Percentiles rank a stretch among this genome's conserved stretches.
Conservation (phyloP, 805 yeast species). For the Kazachstania viticola region DNA sequence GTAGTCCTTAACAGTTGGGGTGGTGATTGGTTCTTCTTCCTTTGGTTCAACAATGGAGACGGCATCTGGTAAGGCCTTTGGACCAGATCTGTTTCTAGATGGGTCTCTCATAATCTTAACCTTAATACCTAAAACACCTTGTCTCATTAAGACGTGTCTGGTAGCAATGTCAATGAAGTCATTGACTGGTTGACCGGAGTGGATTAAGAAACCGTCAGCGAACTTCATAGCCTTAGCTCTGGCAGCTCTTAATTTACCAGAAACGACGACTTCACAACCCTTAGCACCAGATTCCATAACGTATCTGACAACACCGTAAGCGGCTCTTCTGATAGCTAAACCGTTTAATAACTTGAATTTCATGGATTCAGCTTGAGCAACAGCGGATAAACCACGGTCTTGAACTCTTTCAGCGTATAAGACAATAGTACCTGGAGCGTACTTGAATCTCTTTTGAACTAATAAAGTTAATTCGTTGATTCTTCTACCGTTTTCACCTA, state of each 20-base stretch:
- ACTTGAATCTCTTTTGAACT: conserved; percentile 97
- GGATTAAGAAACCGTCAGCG: conserved; percentile 99
- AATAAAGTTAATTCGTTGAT: conserved; percentile 96
- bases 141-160: conserved; percentile 99
- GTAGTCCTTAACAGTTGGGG: conserved; percentile 78
- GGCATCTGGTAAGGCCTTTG: conserved; percentile 89
- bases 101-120: conserved; percentile 99
- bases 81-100: conserved; percentile 72
- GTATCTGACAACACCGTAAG: conserved; percentile 99
- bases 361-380: conserved; percentile 98
- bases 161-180: conserved; percentile 98
- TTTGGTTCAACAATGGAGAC: conserved; percentile 88
- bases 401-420: conserved; percentile 98
- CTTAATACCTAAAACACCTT: conserved; percentile 99
- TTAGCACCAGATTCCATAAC: conserved; percentile 99
- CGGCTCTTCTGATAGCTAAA: conserved; percentile 99
- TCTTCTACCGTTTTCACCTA: conserved; percentile 99
- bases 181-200: conserved; percentile 99
- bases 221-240: conserved; percentile 99
- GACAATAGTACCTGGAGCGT: conserved; percentile 84
- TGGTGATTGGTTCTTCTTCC: conserved; percentile 75
- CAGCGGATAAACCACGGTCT: conserved; percentile 98
- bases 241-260: conserved; percentile 99
- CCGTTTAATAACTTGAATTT: conserved; percentile 97
- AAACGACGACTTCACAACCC: conserved; percentile 99